A percentile compares a stretch with the other conserved stretches of the same genome.
These are phyloP conservation scores for Saccharata proteae DNA, from an alignment of 2,329 filamentous ascomycete species.

Conservation along the genomic window DNA sequence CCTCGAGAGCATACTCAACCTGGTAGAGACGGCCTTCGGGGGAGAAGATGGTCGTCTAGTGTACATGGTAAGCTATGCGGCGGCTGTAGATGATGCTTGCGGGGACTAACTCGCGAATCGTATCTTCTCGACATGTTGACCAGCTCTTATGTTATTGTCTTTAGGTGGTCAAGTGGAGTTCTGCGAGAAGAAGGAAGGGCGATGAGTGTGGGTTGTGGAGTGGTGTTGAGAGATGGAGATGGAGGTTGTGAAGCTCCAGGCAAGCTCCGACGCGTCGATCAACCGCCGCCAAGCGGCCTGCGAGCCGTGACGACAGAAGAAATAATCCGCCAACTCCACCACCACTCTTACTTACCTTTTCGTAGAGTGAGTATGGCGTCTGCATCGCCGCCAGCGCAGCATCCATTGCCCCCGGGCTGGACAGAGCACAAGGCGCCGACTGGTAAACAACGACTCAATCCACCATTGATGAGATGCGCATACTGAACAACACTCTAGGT, in stretches of 20 bases:
- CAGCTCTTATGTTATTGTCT: conserved; percentile 10
- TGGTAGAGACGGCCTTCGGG: conserved; percentile 97
- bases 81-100: conserved; percentile 69
- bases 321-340: no score
- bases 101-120: conserved; percentile 72
- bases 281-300: conserved; percentile 5
- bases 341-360: no score
- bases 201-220: conserved; percentile 7
- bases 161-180: conserved; percentile 1
- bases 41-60: conserved; percentile 97
- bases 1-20: conserved; percentile 97
- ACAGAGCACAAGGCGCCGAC: conserved; percentile 85
- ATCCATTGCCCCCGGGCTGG: conserved; percentile 69
- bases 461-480: conserved; percentile 9
- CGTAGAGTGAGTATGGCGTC: conserved; percentile 23
- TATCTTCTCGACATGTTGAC: conserved; percentile 84
- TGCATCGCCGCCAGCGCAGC: conserved; percentile 23
- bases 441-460: conserved; percentile 28
- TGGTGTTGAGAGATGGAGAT: conserved; percentile 15
- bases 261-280: conserved; percentile 16
- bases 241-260: conserved; percentile 9
- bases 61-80: conserved; percentile 57
- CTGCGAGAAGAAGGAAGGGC: conserved; percentile 11
- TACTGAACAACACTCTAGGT: conserved; percentile 29
- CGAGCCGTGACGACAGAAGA: no score